Percentiles rank a stretch among this genome's conserved stretches.
Evolutionary conservation across 1,284 basidiomycete species (phyloP).

Genomic region (Melampsora abietis-canadensis): DNA sequence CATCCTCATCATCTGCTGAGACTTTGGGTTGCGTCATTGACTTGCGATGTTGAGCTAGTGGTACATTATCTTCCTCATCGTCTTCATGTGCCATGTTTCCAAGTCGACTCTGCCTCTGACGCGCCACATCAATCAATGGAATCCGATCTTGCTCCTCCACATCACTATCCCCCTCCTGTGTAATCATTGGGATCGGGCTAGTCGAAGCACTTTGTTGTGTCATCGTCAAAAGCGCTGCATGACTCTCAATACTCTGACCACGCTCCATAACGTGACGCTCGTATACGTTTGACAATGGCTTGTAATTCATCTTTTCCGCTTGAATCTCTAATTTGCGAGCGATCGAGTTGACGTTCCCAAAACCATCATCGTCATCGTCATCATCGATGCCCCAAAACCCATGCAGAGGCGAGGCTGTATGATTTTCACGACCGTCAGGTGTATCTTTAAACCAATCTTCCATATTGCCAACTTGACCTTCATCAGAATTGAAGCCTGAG

Average conservation of each 20-base stretch:
- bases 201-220: slow-evolving; percentile 7
- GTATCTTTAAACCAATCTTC: slow-evolving; percentile 36
- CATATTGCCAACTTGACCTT: slow-evolving; percentile 27
- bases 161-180: slow-evolving; percentile 5
- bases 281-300: slow-evolving; percentile 23
- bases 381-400: not conserved
- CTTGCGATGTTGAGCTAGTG: slow-evolving; percentile 31
- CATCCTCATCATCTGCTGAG: slow-evolving; percentile 5
- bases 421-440: not conserved
- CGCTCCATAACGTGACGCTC: slow-evolving; percentile 14
- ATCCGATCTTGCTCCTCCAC: slow-evolving; percentile 7
- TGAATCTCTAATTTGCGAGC: slow-evolving; percentile 39
- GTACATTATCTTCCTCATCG: slow-evolving; percentile 31
- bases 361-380: slow-evolving; percentile 13
- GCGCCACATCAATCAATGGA: not conserved
- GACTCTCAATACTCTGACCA: slow-evolving; percentile 15
- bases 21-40: slow-evolving; percentile 8
- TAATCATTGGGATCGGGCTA: not conserved
- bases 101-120: slow-evolving; percentile 3
- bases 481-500: not conserved
- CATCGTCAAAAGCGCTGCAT: slow-evolving; percentile 18
- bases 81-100: not conserved
- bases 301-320: slow-evolving; percentile 33
- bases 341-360: slow-evolving; percentile 22
- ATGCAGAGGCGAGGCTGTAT: not conserved